Percentiles rank a stretch among this genome's conserved stretches.
Evolutionary conservation across 2,329 filamentous ascomycete species (phyloP).

Genomic region (Pseudogymnoascus destructans): DNA sequence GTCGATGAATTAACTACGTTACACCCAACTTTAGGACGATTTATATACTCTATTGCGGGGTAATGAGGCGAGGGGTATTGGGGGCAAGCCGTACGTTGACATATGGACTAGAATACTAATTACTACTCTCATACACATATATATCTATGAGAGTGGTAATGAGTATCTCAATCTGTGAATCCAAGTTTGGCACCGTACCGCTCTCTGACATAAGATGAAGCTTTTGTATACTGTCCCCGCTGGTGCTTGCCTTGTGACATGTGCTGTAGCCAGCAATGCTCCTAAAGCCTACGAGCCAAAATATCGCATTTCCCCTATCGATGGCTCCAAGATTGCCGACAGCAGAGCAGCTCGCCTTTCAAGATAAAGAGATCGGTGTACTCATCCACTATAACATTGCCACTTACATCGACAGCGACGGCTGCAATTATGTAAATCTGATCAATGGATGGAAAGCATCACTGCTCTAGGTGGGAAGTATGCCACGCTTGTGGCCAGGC

Average conservation of each 20-base stretch:
- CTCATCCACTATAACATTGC: slow-evolving; percentile 23
- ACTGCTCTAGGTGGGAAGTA: slow-evolving; percentile 21
- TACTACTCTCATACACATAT: neutral
- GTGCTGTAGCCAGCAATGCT: neutral
- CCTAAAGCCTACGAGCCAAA: neutral
- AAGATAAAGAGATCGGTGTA: slow-evolving; percentile 21
- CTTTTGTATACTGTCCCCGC: neutral
- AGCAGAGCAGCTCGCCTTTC: slow-evolving; percentile 19
- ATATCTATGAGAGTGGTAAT: neutral
- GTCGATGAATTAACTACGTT: neutral
- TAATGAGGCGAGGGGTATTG: neutral
- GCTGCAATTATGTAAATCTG: slow-evolving; percentile 23
- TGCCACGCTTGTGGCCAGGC: slow-evolving; percentile 24
- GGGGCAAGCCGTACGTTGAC: neutral
- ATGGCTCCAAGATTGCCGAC: slow-evolving; percentile 22
- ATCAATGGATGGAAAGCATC: slow-evolving; percentile 24
- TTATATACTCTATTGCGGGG: neutral
- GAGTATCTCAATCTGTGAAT: neutral
- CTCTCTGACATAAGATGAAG: neutral
- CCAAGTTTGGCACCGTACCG: neutral
- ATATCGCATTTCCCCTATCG: slow-evolving; percentile 20
- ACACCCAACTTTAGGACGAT: neutral
- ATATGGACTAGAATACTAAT: neutral
- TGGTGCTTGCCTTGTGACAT: neutral
- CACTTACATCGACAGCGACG: slow-evolving; percentile 20